A percentile compares a stretch with the other conserved stretches of the same genome.
Conservation (phyloP, 345 rosid genomes). For the Kernera saxatilis region DNA sequence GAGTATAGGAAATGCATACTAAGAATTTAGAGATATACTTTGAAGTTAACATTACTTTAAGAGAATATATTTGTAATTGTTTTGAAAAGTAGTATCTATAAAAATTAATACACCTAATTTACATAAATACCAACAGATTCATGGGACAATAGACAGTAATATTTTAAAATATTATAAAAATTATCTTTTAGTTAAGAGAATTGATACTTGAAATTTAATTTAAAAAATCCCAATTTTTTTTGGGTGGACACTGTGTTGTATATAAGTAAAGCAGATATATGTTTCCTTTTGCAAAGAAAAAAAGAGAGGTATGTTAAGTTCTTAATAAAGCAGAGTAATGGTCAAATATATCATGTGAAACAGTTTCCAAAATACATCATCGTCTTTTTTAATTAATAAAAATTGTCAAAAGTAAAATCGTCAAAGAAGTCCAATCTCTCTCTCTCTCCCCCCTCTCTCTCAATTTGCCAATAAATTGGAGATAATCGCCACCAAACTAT, state of each 20-base stretch:
- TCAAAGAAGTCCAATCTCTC: slow-evolving; percentile 3
- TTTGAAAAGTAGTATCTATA: background rate
- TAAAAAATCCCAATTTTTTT: too few relatives aligned
- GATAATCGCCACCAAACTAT: slow-evolving; percentile 14
- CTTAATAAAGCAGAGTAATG: background rate
- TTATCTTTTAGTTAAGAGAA: background rate
- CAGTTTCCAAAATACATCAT: background rate
- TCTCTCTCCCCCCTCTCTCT: background rate
- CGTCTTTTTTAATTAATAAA: background rate
- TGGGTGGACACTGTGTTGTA: background rate
- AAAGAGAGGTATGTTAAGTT: background rate
- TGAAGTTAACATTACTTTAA: background rate
- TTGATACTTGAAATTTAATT: too few relatives aligned
- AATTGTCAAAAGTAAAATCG: background rate
- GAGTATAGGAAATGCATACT: background rate
- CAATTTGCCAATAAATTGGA: slow-evolving; percentile 28
- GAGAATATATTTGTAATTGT: background rate
- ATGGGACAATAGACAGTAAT: background rate
- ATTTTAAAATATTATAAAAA: background rate
- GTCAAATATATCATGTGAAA: slow-evolving; percentile 9
- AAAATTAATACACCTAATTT: background rate
- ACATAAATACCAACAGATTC: background rate
- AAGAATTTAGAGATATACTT: background rate
- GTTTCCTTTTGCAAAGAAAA: background rate
- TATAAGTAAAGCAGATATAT: background rate